phyloP scores from a whole-genome alignment of 2,329 filamentous ascomycete species.

The Aspergillus quadrilineatus region DNA sequence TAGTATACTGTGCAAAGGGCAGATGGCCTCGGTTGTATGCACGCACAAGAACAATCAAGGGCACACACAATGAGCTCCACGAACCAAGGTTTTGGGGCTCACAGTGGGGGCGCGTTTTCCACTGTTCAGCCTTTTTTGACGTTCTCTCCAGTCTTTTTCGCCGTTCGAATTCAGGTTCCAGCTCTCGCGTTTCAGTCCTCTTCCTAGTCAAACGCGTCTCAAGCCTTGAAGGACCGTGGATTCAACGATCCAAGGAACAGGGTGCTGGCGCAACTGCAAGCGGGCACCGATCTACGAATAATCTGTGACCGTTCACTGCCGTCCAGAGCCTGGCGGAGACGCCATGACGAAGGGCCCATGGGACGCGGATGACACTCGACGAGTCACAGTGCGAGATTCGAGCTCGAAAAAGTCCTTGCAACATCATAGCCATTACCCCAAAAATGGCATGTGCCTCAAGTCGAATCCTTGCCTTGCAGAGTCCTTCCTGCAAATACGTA shows the following conservation, averaged over 20 bases:
- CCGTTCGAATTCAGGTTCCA: background rate
- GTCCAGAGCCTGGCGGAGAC: constrained; percentile 19
- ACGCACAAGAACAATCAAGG: constrained; percentile 1
- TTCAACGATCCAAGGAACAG: constrained; percentile 19
- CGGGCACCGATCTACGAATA: constrained; percentile 26
- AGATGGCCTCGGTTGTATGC: background rate
- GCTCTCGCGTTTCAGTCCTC: background rate
- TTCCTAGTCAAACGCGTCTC: background rate
- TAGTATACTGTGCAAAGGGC: background rate
- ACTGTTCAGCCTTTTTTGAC: constrained; percentile 7
- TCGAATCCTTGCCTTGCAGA: constrained; percentile 29
- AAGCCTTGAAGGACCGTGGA: background rate
- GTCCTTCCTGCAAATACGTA: constrained; percentile 20
- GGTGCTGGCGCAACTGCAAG: constrained; percentile 20
- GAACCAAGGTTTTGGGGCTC: constrained; percentile 17
- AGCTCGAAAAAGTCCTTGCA: constrained; percentile 16
- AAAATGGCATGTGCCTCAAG: constrained; percentile 18
- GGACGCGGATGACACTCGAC: constrained; percentile 25
- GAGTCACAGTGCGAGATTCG: constrained; percentile 31
- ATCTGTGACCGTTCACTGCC: constrained; percentile 12
- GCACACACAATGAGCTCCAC: constrained; percentile 11
- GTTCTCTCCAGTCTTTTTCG: background rate
- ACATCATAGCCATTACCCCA: background rate
- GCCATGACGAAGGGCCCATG: constrained; percentile 26
- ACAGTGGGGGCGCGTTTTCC: constrained; percentile 14